Base-by-base conservation (phyloP, 2,329 filamentous ascomycete genomes). In the Aspergillus cejpii region DNA sequence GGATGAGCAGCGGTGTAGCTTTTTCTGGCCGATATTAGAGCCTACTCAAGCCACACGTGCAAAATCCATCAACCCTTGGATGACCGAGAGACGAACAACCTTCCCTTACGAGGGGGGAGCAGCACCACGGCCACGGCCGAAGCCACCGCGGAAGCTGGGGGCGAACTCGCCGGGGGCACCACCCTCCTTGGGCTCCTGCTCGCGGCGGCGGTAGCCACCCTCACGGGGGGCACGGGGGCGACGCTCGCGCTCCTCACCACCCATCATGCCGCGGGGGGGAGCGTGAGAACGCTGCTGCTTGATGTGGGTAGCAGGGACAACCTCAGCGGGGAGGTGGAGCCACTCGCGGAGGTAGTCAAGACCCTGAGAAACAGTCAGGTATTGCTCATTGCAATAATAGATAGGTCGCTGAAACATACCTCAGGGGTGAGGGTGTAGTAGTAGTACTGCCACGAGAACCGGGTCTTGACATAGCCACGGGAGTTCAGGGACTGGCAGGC, bases 301-400 rank as follows among this genome's bases (percentile, higher is more conserved):
- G 80, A 98, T 97, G 85, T 98, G 92, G 68, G 92, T 98, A 68
- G 94, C 89, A 64, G 92, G 92, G 62, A 98, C 92, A 71, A 98
- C 96, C 84, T 98, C 92, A 72, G 92, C 90, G 68, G 92, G 92
- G 66, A 98, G 86, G 79, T 98, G 92, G 66, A 98, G 90, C 92
- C 92, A 98, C 81, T 98, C 92, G 72, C 92, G 91, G 74, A 98
- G 90, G 83, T 98, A 98, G 80, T 97, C 91, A 73, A 98, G 91
- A 78, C 92, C 92, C 82, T 61, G 23, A 26, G n/a, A n/a, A 17
- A 24, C 19, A 42, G 20, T 49, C 34, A 43, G 37, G 47, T 40
- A 39, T 33, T 20, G 23, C 28, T 41, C 8, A 5, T 6, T 14
- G n/a, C 7, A 21, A 6, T 21, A 19, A 21, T 15, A 15, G n/a